Evolutionary conservation across 257 asterid species (phyloP).

Genomic region (Cinchona pubescens): DNA sequence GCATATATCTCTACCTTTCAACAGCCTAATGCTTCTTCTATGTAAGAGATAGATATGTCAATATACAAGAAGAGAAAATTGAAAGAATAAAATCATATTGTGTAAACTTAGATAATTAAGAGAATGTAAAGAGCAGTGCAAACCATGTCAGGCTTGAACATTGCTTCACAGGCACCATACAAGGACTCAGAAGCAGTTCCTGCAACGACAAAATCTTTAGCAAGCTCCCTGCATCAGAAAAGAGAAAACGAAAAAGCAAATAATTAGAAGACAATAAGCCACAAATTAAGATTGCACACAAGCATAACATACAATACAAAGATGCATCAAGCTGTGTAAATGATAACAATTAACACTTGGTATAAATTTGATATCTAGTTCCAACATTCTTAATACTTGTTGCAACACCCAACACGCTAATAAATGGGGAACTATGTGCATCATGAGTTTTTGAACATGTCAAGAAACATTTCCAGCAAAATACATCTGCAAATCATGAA

Average conservation of each 20-base stretch:
- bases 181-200: conserved; percentile 97
- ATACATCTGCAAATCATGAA: background rate
- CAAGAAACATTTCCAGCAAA: background rate
- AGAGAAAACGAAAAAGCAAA: conserved; percentile 4
- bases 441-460: background rate
- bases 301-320: background rate
- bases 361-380: background rate
- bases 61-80: background rate
- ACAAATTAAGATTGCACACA: background rate
- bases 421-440: background rate
- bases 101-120: background rate
- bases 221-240: conserved; percentile 71
- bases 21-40: too few relatives aligned
- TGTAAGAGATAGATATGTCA: too few relatives aligned
- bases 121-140: conserved; percentile 21
- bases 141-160: conserved; percentile 96
- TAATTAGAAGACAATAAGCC: background rate
- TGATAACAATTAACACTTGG: background rate
- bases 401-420: background rate
- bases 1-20: too few relatives aligned
- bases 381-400: background rate
- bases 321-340: background rate
- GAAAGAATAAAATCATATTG: background rate
- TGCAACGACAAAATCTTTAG: conserved; percentile 95
- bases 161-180: conserved; percentile 97